These are phyloP conservation scores for Wickerhamomyces mucosus DNA, from an alignment of 805 yeast genomes.

Conservation along the genomic window DNA sequence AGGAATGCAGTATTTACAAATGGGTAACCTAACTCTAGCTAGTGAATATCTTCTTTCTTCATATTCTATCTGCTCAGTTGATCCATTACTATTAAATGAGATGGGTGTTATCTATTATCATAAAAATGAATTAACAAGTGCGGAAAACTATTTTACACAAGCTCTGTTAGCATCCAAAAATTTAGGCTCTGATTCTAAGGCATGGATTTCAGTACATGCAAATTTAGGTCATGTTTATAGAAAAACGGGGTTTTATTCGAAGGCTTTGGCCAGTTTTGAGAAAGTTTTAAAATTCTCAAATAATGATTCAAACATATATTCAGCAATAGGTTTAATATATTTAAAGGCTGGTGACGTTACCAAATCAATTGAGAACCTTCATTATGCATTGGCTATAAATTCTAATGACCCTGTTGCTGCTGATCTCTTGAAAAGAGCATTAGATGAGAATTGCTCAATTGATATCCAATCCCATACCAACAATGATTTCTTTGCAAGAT, in stretches of 20 bases:
- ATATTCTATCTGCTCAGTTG: slow-evolving; percentile 67
- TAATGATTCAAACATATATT: slow-evolving; percentile 62
- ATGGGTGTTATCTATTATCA: slow-evolving; percentile 88
- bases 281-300: slow-evolving; percentile 63
- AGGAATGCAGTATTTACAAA: slow-evolving; percentile 93
- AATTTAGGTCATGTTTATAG: slow-evolving; percentile 87
- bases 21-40: slow-evolving; percentile 74
- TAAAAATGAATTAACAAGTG: slow-evolving; percentile 51
- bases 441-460: slow-evolving; percentile 39
- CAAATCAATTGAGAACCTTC: slow-evolving; percentile 68
- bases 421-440: slow-evolving; percentile 73
- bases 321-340: slow-evolving; percentile 80
- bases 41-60: slow-evolving; percentile 78
- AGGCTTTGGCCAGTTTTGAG: slow-evolving; percentile 67
- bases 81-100: slow-evolving; percentile 85
- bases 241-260: slow-evolving; percentile 46
- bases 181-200: slow-evolving; percentile 67
- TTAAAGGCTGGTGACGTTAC: slow-evolving; percentile 55
- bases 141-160: slow-evolving; percentile 60
- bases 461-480: slow-evolving; percentile 1
- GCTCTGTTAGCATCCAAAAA: slow-evolving; percentile 64
- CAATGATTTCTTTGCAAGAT: slow-evolving; percentile 20
- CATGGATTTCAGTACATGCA: slow-evolving; percentile 78
- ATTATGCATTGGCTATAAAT: slow-evolving; percentile 67
- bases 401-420: slow-evolving; percentile 80